Evolutionary conservation across 1,139 yeast species (phyloP).

Genomic region (Yamadazyma buinensis): DNA sequence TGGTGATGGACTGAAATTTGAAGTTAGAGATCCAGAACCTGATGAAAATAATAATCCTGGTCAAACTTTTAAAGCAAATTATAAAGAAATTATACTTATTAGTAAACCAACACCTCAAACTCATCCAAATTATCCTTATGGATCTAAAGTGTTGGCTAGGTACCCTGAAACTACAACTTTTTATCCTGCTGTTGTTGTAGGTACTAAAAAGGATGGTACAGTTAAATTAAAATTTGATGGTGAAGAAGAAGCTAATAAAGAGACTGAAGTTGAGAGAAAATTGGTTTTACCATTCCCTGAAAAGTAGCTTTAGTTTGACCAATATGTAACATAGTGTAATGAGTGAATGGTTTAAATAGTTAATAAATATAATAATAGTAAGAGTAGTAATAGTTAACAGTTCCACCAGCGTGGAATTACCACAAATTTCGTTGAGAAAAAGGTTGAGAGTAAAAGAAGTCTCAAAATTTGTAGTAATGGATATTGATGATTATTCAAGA

Average conservation of each 20-base stretch:
- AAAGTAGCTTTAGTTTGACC: too few species aligned
- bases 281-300: constrained; percentile 76
- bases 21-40: constrained; percentile 95
- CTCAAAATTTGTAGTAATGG: constrained; percentile 30
- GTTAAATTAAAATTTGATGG: constrained; percentile 90
- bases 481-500: constrained; percentile 53
- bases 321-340: too few species aligned
- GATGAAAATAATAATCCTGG: constrained; percentile 92
- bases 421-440: too few species aligned
- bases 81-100: constrained; percentile 75
- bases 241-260: constrained; percentile 94
- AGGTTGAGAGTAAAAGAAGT: too few species aligned
- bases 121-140: constrained; percentile 57
- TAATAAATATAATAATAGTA: neutral
- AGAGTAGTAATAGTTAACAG: too few species aligned
- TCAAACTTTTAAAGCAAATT: constrained; percentile 75
- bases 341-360: neutral
- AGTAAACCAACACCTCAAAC: constrained; percentile 10
- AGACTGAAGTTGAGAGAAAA: constrained; percentile 86
- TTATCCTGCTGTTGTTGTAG: constrained; percentile 89
- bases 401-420: too few species aligned
- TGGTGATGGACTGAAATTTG: constrained; percentile 75
- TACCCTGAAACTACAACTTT: constrained; percentile 98
- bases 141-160: constrained; percentile 82
- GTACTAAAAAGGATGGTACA: constrained; percentile 68